A percentile compares a stretch with the other conserved stretches of the same genome.
Evolutionary conservation across 2,329 filamentous ascomycete genomes (phyloP).

Genomic region (Aspergillus sp.): DNA sequence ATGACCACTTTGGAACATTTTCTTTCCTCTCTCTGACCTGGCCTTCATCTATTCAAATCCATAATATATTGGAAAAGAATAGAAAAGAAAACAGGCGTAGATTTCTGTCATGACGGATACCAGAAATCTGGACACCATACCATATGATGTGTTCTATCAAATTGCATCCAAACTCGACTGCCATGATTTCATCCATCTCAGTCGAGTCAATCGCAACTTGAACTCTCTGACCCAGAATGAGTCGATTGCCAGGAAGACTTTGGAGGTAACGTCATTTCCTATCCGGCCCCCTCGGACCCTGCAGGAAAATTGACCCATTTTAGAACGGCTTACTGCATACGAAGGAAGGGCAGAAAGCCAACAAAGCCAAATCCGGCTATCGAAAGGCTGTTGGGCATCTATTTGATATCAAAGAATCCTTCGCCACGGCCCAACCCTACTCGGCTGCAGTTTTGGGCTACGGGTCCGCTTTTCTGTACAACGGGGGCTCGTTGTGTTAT

Average conservation of each 20-base stretch:
- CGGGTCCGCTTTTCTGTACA: conserved; percentile 59
- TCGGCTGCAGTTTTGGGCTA: conserved; percentile 56
- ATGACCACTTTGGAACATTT: no score
- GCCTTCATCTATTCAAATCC: no score
- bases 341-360: conserved; percentile 41
- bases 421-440: conserved; percentile 60
- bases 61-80: no score
- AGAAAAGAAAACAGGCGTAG: not conserved
- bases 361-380: conserved; percentile 37
- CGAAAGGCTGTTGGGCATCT: conserved; percentile 54
- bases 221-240: conserved; percentile 49
- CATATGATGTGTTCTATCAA: conserved; percentile 61
- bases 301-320: no score
- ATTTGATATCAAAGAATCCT: conserved; percentile 56
- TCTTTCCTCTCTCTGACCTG: no score
- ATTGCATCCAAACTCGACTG: conserved; percentile 53
- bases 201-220: conserved; percentile 50
- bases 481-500: conserved; percentile 62
- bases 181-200: conserved; percentile 55
- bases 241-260: conserved; percentile 52
- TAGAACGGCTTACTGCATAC: conserved; percentile 41
- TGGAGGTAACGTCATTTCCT: conserved; percentile 48
- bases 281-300: no score
- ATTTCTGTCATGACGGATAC: conserved; percentile 15
- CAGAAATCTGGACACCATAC: conserved; percentile 44